Evolutionary conservation across 352 stramenopile genomes (phyloP).

Genomic region (Blastocystis sp.): DNA sequence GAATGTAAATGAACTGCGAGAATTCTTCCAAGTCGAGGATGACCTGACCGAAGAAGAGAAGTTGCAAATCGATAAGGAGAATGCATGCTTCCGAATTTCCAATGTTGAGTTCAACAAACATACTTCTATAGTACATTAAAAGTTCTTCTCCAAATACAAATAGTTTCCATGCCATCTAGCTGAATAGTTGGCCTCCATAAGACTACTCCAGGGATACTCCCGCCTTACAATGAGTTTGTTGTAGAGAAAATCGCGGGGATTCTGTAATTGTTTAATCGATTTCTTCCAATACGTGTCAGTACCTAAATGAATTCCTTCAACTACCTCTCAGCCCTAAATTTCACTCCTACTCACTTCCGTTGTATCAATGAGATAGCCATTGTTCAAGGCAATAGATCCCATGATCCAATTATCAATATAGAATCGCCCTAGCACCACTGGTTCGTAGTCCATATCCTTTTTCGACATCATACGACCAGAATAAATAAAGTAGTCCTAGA

Average conservation of each 20-base stretch:
- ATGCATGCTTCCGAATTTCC: conserved; percentile 56
- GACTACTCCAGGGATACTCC: conserved; percentile 19
- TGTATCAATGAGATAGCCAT: neutral
- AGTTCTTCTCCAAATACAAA: neutral
- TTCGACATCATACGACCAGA: neutral
- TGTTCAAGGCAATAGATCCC: neutral
- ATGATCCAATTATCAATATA: conserved; percentile 61
- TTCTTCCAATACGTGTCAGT: conserved; percentile 53
- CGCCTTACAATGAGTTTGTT: conserved; percentile 22
- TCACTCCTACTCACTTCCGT: neutral
- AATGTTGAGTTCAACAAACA: conserved; percentile 31
- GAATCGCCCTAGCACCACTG: conserved; percentile 11
- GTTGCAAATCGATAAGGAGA: conserved; percentile 60
- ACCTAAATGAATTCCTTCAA: conserved; percentile 49
- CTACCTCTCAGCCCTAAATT: neutral
- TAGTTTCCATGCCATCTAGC: neutral
- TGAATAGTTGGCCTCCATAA: neutral
- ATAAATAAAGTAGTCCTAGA: conserved; percentile 55
- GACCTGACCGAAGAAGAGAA: conserved; percentile 60
- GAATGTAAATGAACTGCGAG: conserved; percentile 38
- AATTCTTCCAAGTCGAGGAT: conserved; percentile 58
- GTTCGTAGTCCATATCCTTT: neutral
- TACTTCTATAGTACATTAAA: conserved; percentile 5
- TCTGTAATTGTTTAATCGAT: neutral
- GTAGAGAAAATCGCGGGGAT: conserved; percentile 10